Conservation (phyloP, 2,329 filamentous ascomycete genomes). For the Dothiorella sarmentorum region DNA sequence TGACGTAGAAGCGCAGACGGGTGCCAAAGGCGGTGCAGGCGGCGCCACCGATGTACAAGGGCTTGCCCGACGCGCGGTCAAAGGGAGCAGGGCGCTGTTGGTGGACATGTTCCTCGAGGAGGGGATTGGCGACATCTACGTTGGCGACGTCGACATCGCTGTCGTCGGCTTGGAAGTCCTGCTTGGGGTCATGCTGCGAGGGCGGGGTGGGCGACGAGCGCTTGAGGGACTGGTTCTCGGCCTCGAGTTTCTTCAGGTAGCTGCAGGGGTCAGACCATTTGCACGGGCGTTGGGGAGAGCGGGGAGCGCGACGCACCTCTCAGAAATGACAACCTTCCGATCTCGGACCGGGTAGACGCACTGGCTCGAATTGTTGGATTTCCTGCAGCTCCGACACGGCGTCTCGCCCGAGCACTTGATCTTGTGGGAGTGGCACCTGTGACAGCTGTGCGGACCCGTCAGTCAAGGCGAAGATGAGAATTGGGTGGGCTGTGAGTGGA, state of each 20-base stretch:
- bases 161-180: background rate
- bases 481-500: background rate
- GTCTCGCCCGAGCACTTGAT: slow-evolving; percentile 28
- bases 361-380: slow-evolving; percentile 21
- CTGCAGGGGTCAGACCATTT: background rate
- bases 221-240: slow-evolving; percentile 22
- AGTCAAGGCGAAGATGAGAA: background rate
- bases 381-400: slow-evolving; percentile 24
- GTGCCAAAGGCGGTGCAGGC: slow-evolving; percentile 26
- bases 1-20: slow-evolving; percentile 22
- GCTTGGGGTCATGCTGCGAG: slow-evolving; percentile 7
- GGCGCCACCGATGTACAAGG: slow-evolving; percentile 25
- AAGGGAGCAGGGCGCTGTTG: slow-evolving; percentile 14
- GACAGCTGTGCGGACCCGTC: slow-evolving; percentile 21
- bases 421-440: slow-evolving; percentile 27
- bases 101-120: slow-evolving; percentile 25
- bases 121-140: slow-evolving; percentile 24
- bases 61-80: slow-evolving; percentile 15
- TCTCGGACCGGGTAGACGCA: slow-evolving; percentile 25
- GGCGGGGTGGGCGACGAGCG: slow-evolving; percentile 12
- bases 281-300: background rate
- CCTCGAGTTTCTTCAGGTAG: slow-evolving; percentile 25
- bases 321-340: slow-evolving; percentile 24
- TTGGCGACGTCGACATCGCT: slow-evolving; percentile 13
- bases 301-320: slow-evolving; percentile 20